These are phyloP conservation scores for Raddia distichophylla DNA, from an alignment of 176 grass and related monocot genomes.

Conservation along the genomic window DNA sequence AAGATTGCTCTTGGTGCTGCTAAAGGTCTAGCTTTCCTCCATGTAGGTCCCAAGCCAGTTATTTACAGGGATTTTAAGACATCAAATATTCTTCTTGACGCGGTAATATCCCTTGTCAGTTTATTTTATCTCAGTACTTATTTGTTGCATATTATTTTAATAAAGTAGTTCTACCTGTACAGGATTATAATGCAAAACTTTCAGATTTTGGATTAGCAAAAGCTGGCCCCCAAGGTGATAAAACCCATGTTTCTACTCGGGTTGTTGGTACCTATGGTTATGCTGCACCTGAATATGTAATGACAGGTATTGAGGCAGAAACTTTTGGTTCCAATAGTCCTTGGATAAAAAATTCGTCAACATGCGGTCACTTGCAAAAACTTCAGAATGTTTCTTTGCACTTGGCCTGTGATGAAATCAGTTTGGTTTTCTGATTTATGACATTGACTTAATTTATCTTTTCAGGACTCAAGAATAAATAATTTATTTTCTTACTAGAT, in stretches of 20 bases:
- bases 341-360: neutral
- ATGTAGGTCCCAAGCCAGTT: conserved; percentile 80
- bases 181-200: conserved; percentile 93
- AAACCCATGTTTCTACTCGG: conserved; percentile 85
- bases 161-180: conserved; percentile 28
- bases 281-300: conserved; percentile 92
- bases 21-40: conserved; percentile 86
- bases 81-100: conserved; percentile 93
- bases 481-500: neutral
- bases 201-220: conserved; percentile 93
- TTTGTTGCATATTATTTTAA: conserved; percentile 20
- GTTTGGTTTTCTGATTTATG: neutral
- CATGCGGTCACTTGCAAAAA: neutral
- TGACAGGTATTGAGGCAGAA: conserved; percentile 69
- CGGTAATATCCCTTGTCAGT: conserved; percentile 44
- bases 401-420: conserved; percentile 1
- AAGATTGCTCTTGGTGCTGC: conserved; percentile 88
- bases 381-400: conserved; percentile 26
- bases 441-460: neutral
- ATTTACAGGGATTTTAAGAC: conserved; percentile 98
- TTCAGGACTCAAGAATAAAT: neutral
- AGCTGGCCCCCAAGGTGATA: conserved; percentile 88
- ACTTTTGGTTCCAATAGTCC: conserved; percentile 3
- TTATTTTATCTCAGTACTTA: conserved; percentile 11
- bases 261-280: conserved; percentile 93